Evolutionary conservation across 2,329 filamentous ascomycete genomes (phyloP).

Genomic region (Exophiala phaeomuriformis): DNA sequence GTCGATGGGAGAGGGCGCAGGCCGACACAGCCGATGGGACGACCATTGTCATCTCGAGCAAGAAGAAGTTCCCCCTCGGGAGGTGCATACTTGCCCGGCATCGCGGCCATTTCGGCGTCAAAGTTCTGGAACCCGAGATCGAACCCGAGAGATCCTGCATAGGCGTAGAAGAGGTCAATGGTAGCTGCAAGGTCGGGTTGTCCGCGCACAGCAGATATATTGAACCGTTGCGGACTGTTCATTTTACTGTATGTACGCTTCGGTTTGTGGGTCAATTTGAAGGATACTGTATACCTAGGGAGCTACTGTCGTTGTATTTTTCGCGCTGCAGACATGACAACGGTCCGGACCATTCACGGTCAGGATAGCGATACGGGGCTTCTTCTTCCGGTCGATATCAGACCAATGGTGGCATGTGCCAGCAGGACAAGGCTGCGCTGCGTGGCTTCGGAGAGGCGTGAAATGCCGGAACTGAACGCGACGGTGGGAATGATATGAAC

Average conservation of each 20-base stretch:
- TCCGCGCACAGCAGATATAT: conserved; percentile 32
- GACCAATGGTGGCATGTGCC: too few species aligned
- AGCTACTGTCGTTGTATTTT: too few species aligned
- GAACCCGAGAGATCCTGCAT: conserved; percentile 42
- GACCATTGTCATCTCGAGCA: conserved; percentile 31
- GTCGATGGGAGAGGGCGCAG: conserved; percentile 17
- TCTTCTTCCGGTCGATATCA: too few species aligned
- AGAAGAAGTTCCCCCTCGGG: conserved; percentile 45
- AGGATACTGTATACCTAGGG: too few species aligned
- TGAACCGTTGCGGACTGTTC: not conserved
- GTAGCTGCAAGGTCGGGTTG: conserved; percentile 39
- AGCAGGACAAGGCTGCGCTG: too few species aligned
- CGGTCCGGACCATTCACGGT: too few species aligned
- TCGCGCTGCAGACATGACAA: too few species aligned
- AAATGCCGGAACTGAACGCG: too few species aligned
- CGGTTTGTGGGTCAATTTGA: too few species aligned
- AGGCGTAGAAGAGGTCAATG: conserved; percentile 38
- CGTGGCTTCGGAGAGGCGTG: too few species aligned
- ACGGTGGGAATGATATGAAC: too few species aligned
- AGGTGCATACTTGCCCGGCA: conserved; percentile 50
- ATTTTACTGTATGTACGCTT: not conserved
- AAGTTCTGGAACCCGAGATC: conserved; percentile 54
- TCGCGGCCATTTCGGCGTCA: conserved; percentile 43
- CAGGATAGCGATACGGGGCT: too few species aligned
- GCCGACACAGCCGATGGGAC: conserved; percentile 21